Evolutionary conservation across 2,329 filamentous ascomycete species (phyloP).

Genomic region (Cladophialophora yegresii): DNA sequence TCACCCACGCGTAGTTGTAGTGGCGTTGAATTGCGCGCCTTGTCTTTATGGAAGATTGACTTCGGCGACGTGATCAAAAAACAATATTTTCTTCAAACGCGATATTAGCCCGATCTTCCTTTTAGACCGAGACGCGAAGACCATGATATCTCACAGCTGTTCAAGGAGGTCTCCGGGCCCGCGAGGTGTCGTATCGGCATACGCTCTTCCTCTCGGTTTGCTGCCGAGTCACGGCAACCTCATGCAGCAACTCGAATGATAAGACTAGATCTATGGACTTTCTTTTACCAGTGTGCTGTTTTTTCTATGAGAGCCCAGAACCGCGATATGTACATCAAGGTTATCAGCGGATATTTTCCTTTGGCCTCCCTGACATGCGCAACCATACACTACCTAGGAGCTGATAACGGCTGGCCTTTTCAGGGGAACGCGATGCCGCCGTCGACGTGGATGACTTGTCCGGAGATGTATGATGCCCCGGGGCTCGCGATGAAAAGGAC

Average conservation of each 20-base stretch:
- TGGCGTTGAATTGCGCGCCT: neutral
- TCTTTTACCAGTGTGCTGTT: neutral
- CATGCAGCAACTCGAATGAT: neutral
- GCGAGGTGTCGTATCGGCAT: neutral
- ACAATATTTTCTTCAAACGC: neutral
- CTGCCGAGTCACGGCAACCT: neutral
- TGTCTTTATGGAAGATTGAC: neutral
- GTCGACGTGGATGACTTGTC: conserved; percentile 53
- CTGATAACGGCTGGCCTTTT: neutral
- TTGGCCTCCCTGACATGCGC: neutral
- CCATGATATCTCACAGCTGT: neutral
- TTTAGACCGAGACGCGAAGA: neutral
- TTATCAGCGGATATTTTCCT: neutral
- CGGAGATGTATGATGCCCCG: conserved; percentile 50
- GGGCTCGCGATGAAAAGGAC: conserved; percentile 48
- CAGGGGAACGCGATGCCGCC: conserved; percentile 41
- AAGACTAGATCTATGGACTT: neutral
- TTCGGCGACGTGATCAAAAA: neutral
- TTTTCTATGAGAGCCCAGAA: neutral
- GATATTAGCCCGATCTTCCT: neutral
- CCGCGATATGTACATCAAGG: neutral
- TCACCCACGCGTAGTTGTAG: no score
- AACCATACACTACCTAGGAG: no score
- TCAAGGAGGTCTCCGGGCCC: neutral
- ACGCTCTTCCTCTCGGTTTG: neutral